Base-by-base conservation (phyloP, 2,329 filamentous ascomycete species). In the Rosellinia necatrix region DNA sequence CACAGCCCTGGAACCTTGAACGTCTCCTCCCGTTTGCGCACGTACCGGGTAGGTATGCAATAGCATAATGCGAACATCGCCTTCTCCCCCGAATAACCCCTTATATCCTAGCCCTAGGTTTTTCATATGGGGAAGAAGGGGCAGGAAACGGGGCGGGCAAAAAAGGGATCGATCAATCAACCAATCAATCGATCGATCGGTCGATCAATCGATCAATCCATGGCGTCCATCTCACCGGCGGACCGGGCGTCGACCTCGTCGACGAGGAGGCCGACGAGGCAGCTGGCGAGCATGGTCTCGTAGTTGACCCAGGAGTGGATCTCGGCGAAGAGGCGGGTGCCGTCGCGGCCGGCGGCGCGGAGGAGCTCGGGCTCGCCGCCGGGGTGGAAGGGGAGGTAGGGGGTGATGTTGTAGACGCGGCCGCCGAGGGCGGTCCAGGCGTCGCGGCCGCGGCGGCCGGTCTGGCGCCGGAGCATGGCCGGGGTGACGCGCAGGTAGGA, bases 391-490 rank as follows among this genome's bases (percentile, higher is more conserved):
- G 89, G 86, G 30, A 92, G 71, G 70, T 97, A 99, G 0, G 93
- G 91, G 0, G 88, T 88, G 55, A 99, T 87, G 68, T 97, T 97
- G 75, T 97, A 99, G 24, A 97, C 93, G 67, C 90, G 89, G 1
- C 93, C 92, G 58, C 91, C 88, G 58, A 96, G 87, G 1, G 86
- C 90, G 58, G 89, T 96, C 94, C 94, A 99, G 0, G 92, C 91
- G 67, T 96, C 90, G 59, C 83, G 87, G 7, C 91, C 91, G 69
- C 89, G 90, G 25, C 93, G 85, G 0, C 93, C 93, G 34, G 90
- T 96, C 74, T 91, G 86, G 34, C 78, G 74, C 70, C 87, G 88
- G 10, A 99, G 80, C 81, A 91, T 84, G 4, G 86, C 87, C 1
- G 93, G 92, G 5, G 92, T 90, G 30, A 99, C 91, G 41, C 89